These are phyloP conservation scores for Penicillium odoratum DNA, from an alignment of 495 filamentous ascomycete genomes.

Conservation along the genomic window DNA sequence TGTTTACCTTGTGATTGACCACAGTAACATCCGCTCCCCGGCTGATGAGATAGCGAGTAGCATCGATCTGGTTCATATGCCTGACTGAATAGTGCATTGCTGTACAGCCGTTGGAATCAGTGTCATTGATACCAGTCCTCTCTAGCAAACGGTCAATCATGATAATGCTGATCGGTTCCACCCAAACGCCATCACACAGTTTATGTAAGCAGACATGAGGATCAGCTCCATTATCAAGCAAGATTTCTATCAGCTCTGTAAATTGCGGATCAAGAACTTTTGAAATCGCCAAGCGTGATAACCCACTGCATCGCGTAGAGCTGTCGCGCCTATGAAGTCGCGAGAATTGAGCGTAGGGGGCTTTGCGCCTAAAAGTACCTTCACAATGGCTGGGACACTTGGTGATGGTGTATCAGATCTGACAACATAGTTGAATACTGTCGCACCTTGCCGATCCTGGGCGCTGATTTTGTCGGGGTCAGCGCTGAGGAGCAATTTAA, in stretches of 20 bases:
- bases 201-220: not conserved
- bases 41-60: conserved; percentile 1
- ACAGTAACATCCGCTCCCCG: not conserved
- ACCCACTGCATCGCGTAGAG: not conserved
- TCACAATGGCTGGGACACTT: not conserved
- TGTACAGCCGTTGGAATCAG: not conserved
- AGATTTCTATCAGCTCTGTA: not conserved
- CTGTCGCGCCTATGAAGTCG: not conserved
- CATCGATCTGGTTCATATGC: not conserved
- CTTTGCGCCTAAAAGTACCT: not conserved
- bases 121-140: not conserved
- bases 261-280: not conserved
- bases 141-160: not conserved
- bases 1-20: conserved; percentile 2
- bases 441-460: not conserved
- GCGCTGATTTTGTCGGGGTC: not conserved
- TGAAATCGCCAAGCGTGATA: too few species aligned
- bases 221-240: not conserved
- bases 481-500: not conserved
- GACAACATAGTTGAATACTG: not conserved
- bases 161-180: not conserved
- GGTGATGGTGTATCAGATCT: not conserved
- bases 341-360: not conserved
- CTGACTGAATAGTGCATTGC: conserved; percentile 2
- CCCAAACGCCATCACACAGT: not conserved